Evolutionary conservation across 257 asterid genomes (phyloP), one percentile per base, ranked within the genome.

Genomic region (Primulina eburnea): DNA sequence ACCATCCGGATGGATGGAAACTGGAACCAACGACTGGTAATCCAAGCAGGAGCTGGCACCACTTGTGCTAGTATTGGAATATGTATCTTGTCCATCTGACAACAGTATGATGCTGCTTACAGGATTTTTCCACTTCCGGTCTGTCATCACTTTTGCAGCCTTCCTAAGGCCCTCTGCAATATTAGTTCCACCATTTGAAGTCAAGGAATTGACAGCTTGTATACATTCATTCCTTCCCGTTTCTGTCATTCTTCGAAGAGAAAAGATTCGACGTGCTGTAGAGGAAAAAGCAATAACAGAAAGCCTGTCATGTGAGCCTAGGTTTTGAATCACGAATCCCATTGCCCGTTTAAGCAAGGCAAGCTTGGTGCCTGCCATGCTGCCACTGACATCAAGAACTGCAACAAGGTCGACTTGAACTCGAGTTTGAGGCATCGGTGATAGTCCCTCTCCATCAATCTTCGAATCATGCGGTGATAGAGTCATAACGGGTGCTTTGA

Each of bases 311-410:
- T 82, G 80, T 30, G 97, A 87, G 21, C 97, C 92, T 17, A 93
- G 73, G 74, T 79, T 84, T 72, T 89, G 96, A 71, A 90, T 90
- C 20, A 93, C 96, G 10, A 90, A 93, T 10, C 97, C 97, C 97
- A 93, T 87, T 7, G 99, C 99, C 56, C 86, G 86, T 79, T 93
- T 93, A 2, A 93, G 87, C 77, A 93, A 73, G 0, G 97, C 96
- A 2, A 93, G 89, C 84, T 93, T 93, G 56, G 95, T 87, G 60
- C 99, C 99, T 2, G 96, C 87, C 99, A 93, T 93, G 83, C 99
- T 93, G 30, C 99, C 99, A 77, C 99, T 93, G 58, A 90, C 90
- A 81, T 93, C 99, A 75, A 93, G 90, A 37, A 93, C 88, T 0
- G 99, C 85, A 58, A 90, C 91, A 5, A 93, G 92, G 79, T 93